These are phyloP conservation scores for Diutina neorugosa DNA, from an alignment of 1,139 yeast species.

Conservation along the genomic window DNA sequence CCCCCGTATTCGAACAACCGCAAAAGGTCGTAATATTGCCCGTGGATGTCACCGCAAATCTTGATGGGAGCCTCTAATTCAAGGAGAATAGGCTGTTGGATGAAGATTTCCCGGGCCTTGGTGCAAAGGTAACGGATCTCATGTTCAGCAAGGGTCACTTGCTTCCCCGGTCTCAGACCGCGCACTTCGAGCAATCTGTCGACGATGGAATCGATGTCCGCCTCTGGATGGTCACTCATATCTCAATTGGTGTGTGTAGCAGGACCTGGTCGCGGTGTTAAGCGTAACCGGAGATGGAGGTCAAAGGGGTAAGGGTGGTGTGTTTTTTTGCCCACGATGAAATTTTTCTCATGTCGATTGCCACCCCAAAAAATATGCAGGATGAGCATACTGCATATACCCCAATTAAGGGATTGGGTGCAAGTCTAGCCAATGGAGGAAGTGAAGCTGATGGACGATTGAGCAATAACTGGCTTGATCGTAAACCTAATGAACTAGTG, in stretches of 20 bases:
- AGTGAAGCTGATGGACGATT: too few species aligned
- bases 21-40: conserved; percentile 90
- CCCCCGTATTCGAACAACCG: conserved; percentile 97
- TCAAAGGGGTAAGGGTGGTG: background rate
- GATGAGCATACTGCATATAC: background rate
- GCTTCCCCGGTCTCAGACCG: conserved; percentile 97
- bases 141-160: conserved; percentile 84
- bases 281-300: background rate
- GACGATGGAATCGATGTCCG: conserved; percentile 93
- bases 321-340: background rate
- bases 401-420: background rate
- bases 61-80: conserved; percentile 5
- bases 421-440: background rate
- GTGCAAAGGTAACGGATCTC: conserved; percentile 95
- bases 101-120: conserved; percentile 93
- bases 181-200: conserved; percentile 95
- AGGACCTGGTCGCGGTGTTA: background rate
- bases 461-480: too few species aligned
- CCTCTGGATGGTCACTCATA: conserved; percentile 62
- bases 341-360: background rate
- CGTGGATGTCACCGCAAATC: conserved; percentile 77
- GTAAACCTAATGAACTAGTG: too few species aligned
- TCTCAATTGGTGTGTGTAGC: background rate
- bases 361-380: background rate
- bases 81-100: conserved; percentile 82